Evolutionary conservation across 495 filamentous ascomycete genomes (phyloP), one percentile per base, ranked within the genome.

Genomic region (Xylaria grammica): DNA sequence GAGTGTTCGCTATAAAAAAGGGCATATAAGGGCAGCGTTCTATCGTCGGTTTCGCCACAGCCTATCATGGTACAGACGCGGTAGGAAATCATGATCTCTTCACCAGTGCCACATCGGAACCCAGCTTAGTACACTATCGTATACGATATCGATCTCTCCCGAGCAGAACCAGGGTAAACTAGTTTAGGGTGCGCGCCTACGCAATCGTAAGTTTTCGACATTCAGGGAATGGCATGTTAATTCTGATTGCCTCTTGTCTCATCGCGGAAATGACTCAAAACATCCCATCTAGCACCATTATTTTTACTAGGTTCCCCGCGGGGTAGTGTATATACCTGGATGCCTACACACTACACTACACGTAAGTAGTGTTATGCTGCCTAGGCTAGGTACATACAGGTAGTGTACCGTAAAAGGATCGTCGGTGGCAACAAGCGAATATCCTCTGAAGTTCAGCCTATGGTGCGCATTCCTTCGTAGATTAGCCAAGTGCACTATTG

Each of bases 341-440:
- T 5, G 34, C 5, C 34, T 36, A 36, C 11, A 5, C 34, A 36
- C 5, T 5, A 11, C 11, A 5, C 34, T 36, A 36, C 11, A 11
- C 11, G 11, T 11, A 36, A 6, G 34, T 36, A 36, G 34, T 6
- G 34, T 36, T 36, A 11, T 11, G 34, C 34, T 11, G 5, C 34
- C 34, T 11, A 11, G n/a, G n/a, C n/a, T n/a, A n/a, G n/a, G n/a
- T n/a, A n/a, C n/a, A n/a, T n/a, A n/a, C n/a, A n/a, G n/a, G 53
- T 56, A 34, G 53, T 30, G 53, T 55, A 40, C 50, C 50, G 4
- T 32, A 7, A 29, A 20, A 36, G 29, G 30, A 36, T 54, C 51
- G n/a, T n/a, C 29, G 36, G 51, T 54, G 51, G 51, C 30, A 13
- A 54, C 15, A 11, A 22, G n/a, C 13, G 51, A 36, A 54, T 54